Evolutionary conservation across 768 basidiomycete species (phyloP).

Genomic region (Exidia glandulosa): DNA sequence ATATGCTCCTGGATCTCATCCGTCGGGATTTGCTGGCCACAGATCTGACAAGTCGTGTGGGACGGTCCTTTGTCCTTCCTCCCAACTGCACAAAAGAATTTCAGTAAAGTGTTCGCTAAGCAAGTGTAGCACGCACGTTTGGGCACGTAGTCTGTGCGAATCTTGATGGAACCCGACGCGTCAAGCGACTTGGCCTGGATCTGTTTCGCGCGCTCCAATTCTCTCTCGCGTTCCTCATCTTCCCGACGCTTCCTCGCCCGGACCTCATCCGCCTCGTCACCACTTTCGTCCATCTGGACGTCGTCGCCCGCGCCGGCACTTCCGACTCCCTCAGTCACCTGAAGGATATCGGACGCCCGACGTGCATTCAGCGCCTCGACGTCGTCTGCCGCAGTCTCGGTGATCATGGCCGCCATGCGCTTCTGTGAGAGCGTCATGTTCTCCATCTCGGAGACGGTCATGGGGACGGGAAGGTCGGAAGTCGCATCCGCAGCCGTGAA

Average conservation of each 20-base stretch:
- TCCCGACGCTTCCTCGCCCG: slow-evolving; percentile 52
- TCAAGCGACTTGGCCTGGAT: slow-evolving; percentile 70
- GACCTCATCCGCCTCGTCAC: slow-evolving; percentile 60
- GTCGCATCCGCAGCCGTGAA: slow-evolving; percentile 88
- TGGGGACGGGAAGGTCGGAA: slow-evolving; percentile 90
- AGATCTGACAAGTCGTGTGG: slow-evolving; percentile 84
- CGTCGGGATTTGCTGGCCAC: slow-evolving; percentile 92
- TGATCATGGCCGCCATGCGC: slow-evolving; percentile 96
- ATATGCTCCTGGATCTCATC: slow-evolving; percentile 96
- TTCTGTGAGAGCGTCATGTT: slow-evolving; percentile 96
- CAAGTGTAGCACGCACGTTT: slow-evolving; percentile 48
- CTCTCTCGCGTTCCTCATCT: slow-evolving; percentile 57
- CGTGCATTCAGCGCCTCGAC: slow-evolving; percentile 71
- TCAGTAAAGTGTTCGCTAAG: slow-evolving; percentile 3
- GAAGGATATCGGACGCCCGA: slow-evolving; percentile 80
- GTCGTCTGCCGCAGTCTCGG: slow-evolving; percentile 86
- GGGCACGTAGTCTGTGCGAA: slow-evolving; percentile 91
- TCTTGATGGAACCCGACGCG: slow-evolving; percentile 77
- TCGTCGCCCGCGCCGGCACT: slow-evolving; percentile 52
- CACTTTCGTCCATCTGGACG: slow-evolving; percentile 72
- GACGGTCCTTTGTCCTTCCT: slow-evolving; percentile 44
- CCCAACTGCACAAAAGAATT: slow-evolving; percentile 39
- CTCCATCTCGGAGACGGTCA: slow-evolving; percentile 89
- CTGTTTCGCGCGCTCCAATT: slow-evolving; percentile 66
- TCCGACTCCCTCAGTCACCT: slow-evolving; percentile 65